Percentiles rank a stretch among this genome's conserved stretches.
Conservation (phyloP, 345 rosid genomes). For the Stellera chamaejasme region DNA sequence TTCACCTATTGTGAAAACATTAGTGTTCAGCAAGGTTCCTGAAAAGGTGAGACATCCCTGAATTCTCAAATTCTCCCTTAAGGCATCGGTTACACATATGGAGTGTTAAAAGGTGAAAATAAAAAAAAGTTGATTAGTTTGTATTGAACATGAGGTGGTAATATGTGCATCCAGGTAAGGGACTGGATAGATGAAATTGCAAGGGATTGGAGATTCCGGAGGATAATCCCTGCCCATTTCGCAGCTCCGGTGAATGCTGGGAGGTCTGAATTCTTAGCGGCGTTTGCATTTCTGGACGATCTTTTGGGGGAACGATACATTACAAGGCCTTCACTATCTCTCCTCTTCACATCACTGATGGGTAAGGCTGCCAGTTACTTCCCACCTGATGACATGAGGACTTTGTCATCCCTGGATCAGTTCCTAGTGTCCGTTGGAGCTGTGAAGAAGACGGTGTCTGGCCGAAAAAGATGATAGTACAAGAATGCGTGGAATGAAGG, state of each 20-base stretch:
- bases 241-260: slow-evolving; percentile 81
- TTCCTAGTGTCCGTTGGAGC: slow-evolving; percentile 86
- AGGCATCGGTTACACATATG: neutral
- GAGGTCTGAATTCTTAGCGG: slow-evolving; percentile 79
- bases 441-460: slow-evolving; percentile 87
- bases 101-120: neutral
- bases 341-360: slow-evolving; percentile 60
- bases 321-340: slow-evolving; percentile 62
- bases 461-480: slow-evolving; percentile 43
- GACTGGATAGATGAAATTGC: slow-evolving; percentile 89
- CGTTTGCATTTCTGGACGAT: slow-evolving; percentile 85
- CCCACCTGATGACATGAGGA: slow-evolving; percentile 96
- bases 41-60: slow-evolving; percentile 58
- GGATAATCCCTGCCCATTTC: slow-evolving; percentile 96
- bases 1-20: slow-evolving; percentile 87
- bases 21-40: slow-evolving; percentile 95
- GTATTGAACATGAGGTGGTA: neutral
- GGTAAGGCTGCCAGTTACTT: slow-evolving; percentile 96
- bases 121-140: neutral
- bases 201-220: slow-evolving; percentile 82
- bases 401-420: slow-evolving; percentile 85
- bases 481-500: no score
- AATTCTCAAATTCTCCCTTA: neutral
- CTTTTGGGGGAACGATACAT: slow-evolving; percentile 62
- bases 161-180: slow-evolving; percentile 41